A percentile compares a stretch with the other conserved stretches of the same genome.
These are phyloP conservation scores for Clonostachys rosea DNA, from an alignment of 2,329 filamentous ascomycete species.

Conservation along the genomic window DNA sequence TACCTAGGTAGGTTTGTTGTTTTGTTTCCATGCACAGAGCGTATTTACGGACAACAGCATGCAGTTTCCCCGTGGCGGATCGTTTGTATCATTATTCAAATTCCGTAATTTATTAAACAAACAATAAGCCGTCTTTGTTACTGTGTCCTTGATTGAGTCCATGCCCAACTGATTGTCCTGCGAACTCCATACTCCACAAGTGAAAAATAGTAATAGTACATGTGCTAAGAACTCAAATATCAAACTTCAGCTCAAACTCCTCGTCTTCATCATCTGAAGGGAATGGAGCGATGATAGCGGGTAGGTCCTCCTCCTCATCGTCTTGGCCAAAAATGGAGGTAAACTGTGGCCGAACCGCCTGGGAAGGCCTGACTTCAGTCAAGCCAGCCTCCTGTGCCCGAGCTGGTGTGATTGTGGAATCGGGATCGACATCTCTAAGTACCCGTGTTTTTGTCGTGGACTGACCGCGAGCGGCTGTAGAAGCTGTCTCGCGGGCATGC, in stretches of 20 bases:
- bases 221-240: constrained; percentile 11
- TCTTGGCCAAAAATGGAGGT: constrained; percentile 54
- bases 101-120: no score
- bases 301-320: constrained; percentile 27
- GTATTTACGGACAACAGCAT: no score
- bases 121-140: no score
- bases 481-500: constrained; percentile 14
- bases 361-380: constrained; percentile 6
- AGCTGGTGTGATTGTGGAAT: constrained; percentile 43
- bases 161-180: no score
- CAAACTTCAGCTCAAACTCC: constrained; percentile 50
- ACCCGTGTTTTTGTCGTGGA: constrained; percentile 6
- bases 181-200: no score
- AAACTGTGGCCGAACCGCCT: constrained; percentile 42
- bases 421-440: constrained; percentile 6
- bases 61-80: no score
- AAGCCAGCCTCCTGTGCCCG: constrained; percentile 16
- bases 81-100: no score
- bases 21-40: no score
- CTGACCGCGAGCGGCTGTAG: constrained; percentile 7
- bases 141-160: no score
- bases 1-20: no score
- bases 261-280: constrained; percentile 41
- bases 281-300: constrained; percentile 13
- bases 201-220: neutral